These are phyloP conservation scores for Phytophthora hybrid DNA, from an alignment of 352 stramenopile genomes.

Conservation along the genomic window DNA sequence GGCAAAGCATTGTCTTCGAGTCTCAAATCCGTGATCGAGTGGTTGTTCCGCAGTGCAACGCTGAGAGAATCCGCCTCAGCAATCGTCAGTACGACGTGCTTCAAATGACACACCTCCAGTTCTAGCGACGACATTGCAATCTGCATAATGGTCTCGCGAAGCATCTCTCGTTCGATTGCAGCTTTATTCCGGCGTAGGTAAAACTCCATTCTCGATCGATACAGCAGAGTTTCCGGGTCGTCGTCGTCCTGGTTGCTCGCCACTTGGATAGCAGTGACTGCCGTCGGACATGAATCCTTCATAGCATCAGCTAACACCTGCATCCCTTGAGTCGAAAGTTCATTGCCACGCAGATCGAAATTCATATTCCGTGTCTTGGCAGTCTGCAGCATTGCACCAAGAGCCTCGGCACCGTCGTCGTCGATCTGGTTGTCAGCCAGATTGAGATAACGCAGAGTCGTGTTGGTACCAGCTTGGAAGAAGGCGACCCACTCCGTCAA, in stretches of 20 bases:
- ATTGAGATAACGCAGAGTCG: constrained; percentile 40
- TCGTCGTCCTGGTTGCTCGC: constrained; percentile 48
- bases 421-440: constrained; percentile 57
- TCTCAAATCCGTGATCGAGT: constrained; percentile 42
- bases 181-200: constrained; percentile 44
- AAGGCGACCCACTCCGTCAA: constrained; percentile 41
- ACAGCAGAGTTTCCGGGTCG: constrained; percentile 28
- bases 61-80: constrained; percentile 43
- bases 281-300: constrained; percentile 25
- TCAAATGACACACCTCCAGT: constrained; percentile 43
- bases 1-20: constrained; percentile 56
- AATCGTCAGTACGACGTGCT: constrained; percentile 49
- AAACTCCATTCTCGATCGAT: constrained; percentile 46
- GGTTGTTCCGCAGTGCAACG: constrained; percentile 34
- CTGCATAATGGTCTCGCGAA: constrained; percentile 22
- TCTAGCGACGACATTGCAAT: constrained; percentile 34
- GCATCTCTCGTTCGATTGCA: constrained; percentile 18
- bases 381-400: constrained; percentile 39
- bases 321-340: constrained; percentile 32
- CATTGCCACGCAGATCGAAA: constrained; percentile 50
- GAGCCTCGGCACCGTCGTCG: constrained; percentile 34
- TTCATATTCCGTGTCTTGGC: constrained; percentile 23
- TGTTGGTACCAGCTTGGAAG: constrained; percentile 36
- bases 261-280: constrained; percentile 39
- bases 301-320: constrained; percentile 37